Conservation (phyloP, 495 filamentous ascomycete genomes). For the Penicillium odoratum region DNA sequence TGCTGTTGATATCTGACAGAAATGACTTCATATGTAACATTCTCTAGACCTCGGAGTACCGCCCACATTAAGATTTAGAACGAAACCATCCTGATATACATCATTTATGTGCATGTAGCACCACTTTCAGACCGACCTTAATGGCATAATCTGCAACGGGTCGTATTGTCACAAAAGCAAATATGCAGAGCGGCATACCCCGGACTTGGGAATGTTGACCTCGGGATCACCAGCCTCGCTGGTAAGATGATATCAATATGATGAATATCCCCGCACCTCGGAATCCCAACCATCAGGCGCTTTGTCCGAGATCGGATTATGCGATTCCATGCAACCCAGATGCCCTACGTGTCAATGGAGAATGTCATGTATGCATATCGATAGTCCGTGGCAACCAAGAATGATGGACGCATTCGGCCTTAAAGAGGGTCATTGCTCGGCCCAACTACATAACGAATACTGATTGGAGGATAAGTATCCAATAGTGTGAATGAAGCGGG, state of each 20-base stretch:
- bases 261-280: neutral
- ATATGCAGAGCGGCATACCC: neutral
- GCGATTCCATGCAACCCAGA: neutral
- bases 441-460: neutral
- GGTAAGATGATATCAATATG: neutral
- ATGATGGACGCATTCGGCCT: neutral
- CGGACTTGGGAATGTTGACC: neutral
- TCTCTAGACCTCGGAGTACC: neutral
- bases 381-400: constrained; percentile 2
- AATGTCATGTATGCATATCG: neutral
- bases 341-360: neutral
- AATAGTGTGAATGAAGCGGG: neutral
- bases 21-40: neutral
- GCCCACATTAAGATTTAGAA: neutral
- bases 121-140: neutral
- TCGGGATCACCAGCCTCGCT: neutral
- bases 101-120: neutral
- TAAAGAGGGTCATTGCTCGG: neutral
- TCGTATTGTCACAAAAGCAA: neutral
- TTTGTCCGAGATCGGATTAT: neutral
- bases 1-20: neutral
- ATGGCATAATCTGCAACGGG: neutral
- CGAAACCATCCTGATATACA: neutral
- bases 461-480: neutral
- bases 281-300: neutral